Base-by-base conservation (phyloP, 345 rosid species). In the Lumnitzera littorea region DNA sequence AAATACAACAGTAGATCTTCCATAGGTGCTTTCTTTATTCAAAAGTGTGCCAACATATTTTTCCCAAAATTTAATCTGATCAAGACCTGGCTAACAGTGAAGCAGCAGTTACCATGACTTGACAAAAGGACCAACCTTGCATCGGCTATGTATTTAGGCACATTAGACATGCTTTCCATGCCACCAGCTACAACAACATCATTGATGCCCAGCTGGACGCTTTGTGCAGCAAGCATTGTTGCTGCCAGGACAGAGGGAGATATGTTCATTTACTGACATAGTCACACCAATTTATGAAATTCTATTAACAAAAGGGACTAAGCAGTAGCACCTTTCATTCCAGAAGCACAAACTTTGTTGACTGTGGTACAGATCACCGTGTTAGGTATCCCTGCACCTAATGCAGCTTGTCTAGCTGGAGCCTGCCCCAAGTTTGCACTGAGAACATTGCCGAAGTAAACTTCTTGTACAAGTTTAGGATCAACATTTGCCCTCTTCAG, bases 261-360 rank as follows among this genome's bases (percentile, higher is more conserved):
- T 25, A 9, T 13, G 24, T 10, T 15, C 17, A 23, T 24, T 46
- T 13, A 14, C 31, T 53, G 27, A 48, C 6, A 55, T 23, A 12
- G 12, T 16, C 49, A 36, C 47, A 50, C 20, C 48, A 10, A 20
- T 6, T 11, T 24, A 55, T 31, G 29, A 52, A 51, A 47, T 52
- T 27, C 48, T 13, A 60, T 53, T 16, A 9, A 23, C 51, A 46
- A 59, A 68, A 0, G 2, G 2, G 49, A 46, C 46, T 48, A 13
- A 50, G 4, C 41, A 58, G 12, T 16, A 61, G 63, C 13, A 94
- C 99, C 99, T 86, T 94, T 94, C 99, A 94, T 90, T 72, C 97
- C 99, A 17, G 99, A 88, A 52, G 99, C 95, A 72, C 99, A 94
- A 58, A 94, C 99, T 82, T 94, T 94, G 86, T 94, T 94, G 50